Conservation (phyloP, 331 rosid species). For the Pyrus hybrid region DNA sequence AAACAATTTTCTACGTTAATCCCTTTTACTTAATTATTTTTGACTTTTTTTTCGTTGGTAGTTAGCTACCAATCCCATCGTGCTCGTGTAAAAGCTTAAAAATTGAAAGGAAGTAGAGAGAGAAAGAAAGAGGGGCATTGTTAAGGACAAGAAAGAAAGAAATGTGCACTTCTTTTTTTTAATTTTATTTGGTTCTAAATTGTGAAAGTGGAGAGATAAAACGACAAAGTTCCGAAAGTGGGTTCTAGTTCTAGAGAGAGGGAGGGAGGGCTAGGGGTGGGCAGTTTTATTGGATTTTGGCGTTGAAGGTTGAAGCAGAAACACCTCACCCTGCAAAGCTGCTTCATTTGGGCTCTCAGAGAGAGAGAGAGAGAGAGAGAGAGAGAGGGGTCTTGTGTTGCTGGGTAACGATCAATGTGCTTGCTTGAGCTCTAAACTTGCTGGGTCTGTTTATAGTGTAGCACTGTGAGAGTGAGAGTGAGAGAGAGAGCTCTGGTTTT, state of each 20-base stretch:
- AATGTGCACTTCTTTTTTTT: background rate
- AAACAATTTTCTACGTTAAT: too few species aligned
- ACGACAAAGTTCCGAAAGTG: background rate
- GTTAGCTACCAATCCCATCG: background rate
- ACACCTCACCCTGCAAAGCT: conserved; percentile 3
- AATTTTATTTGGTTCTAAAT: conserved; percentile 15
- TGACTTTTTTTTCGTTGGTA: background rate
- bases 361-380: background rate
- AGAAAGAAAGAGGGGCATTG: background rate
- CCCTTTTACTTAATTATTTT: background rate
- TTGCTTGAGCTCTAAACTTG: conserved; percentile 5
- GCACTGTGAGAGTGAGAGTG: conserved; percentile 1
- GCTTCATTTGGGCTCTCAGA: background rate
- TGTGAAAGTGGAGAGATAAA: conserved; percentile 19
- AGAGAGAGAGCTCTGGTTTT: conserved; percentile 1
- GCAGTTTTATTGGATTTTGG: conserved; percentile 18
- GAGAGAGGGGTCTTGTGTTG: background rate
- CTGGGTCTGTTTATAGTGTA: background rate
- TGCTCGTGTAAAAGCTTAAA: background rate
- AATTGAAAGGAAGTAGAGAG: background rate
- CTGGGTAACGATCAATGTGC: conserved; percentile 4
- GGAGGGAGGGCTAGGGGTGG: background rate
- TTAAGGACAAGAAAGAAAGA: conserved; percentile 12
- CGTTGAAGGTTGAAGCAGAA: conserved; percentile 6
- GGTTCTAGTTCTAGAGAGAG: background rate